phyloP scores from a whole-genome alignment of 768 basidiomycete species.

The Sistotremastrum niveocremeum region DNA sequence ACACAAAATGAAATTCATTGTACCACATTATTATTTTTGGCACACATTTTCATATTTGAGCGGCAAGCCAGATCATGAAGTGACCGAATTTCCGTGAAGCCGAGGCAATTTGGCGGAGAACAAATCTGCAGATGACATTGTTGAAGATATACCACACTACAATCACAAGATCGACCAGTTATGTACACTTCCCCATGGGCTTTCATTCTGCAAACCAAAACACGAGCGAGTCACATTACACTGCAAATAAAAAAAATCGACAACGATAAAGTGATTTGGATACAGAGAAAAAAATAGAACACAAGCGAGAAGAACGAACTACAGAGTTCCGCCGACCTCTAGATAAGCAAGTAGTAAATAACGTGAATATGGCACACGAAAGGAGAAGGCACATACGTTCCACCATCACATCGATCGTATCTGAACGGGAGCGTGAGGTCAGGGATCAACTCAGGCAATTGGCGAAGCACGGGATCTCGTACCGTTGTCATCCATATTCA shows the following conservation, averaged over 20 bases:
- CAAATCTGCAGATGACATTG: too few species aligned
- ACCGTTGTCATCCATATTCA: conserved; percentile 90
- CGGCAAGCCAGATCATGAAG: too few species aligned
- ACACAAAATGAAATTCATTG: too few species aligned
- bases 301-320: neutral
- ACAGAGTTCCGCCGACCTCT: neutral
- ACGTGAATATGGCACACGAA: neutral
- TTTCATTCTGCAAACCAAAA: too few species aligned
- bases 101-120: too few species aligned
- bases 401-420: conserved; percentile 94
- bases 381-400: conserved; percentile 53
- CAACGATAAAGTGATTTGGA: neutral
- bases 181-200: too few species aligned
- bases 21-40: too few species aligned
- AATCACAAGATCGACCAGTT: too few species aligned
- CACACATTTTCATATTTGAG: too few species aligned
- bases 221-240: too few species aligned
- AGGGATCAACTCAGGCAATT: conserved; percentile 1
- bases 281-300: conserved; percentile 6
- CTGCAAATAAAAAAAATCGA: neutral
- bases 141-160: too few species aligned
- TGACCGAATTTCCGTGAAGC: too few species aligned
- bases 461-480: conserved; percentile 10
- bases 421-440: conserved; percentile 22
- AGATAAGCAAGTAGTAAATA: neutral